A percentile compares a stretch with the other conserved stretches of the same genome.
Evolutionary conservation across 768 basidiomycete genomes (phyloP).

Genomic region (Lyophyllum atratum): DNA sequence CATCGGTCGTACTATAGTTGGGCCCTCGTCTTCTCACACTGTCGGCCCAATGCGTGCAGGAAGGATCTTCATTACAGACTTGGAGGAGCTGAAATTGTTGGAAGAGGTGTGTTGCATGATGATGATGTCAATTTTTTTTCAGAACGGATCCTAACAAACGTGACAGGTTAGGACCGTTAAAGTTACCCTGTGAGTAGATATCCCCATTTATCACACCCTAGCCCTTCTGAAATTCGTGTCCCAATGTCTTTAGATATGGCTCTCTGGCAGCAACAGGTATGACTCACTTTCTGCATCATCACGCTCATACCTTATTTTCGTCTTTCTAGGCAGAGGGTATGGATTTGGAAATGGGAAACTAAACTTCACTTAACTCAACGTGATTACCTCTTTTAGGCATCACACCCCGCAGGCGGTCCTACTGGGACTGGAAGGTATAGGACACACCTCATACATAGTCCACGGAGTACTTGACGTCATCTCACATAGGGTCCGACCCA

Average conservation of each 20-base stretch:
- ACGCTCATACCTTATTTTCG: conserved; percentile 6
- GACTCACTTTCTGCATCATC: conserved; percentile 12
- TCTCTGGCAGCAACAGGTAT: conserved; percentile 90
- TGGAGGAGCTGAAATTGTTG: conserved; percentile 66
- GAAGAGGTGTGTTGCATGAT: conserved; percentile 56
- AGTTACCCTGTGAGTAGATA: conserved; percentile 67
- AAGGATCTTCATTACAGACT: conserved; percentile 82
- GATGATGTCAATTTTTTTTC: conserved; percentile 6
- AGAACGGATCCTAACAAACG: background rate
- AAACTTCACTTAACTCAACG: background rate
- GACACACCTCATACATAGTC: background rate
- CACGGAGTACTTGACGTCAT: background rate
- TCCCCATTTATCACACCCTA: background rate
- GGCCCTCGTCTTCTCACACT: conserved; percentile 55
- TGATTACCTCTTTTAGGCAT: conserved; percentile 49
- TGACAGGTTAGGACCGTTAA: conserved; percentile 76
- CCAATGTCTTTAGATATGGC: conserved; percentile 62
- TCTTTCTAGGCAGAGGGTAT: conserved; percentile 71
- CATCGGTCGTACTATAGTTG: conserved; percentile 30
- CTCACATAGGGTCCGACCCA: conserved; percentile 70
- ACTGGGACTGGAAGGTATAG: conserved; percentile 71
- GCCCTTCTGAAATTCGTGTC: background rate
- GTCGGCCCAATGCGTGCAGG: conserved; percentile 82
- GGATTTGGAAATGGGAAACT: conserved; percentile 13
- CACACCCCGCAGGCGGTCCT: conserved; percentile 88